phyloP scores from a whole-genome alignment of 2,329 filamentous ascomycete genomes.

The Ophiostoma montium region DNA sequence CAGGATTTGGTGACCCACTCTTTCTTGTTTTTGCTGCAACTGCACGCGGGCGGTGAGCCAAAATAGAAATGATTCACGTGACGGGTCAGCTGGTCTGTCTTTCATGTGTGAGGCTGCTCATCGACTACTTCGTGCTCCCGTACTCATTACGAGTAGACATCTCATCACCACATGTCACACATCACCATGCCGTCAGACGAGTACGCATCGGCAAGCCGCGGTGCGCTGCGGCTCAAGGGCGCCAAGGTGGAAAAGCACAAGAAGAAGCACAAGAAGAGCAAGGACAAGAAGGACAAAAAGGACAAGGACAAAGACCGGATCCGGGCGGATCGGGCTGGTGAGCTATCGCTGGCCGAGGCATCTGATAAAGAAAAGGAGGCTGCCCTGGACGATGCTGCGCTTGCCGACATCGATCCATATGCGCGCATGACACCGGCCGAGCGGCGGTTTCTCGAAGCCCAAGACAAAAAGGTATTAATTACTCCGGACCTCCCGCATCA shows the following conservation, averaged over 20 bases:
- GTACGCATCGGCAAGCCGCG: slow-evolving; percentile 51
- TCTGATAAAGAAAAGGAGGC: slow-evolving; percentile 12
- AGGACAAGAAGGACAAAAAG: background rate
- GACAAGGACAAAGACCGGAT: background rate
- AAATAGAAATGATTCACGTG: background rate
- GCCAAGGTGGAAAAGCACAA: slow-evolving; percentile 48
- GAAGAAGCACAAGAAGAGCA: slow-evolving; percentile 26
- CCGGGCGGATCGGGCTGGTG: background rate
- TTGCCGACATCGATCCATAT: slow-evolving; percentile 11
- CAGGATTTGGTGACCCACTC: background rate
- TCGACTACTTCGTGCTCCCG: background rate
- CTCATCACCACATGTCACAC: background rate
- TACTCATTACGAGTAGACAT: background rate
- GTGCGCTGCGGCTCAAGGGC: slow-evolving; percentile 77
- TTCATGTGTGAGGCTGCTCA: too few species aligned
- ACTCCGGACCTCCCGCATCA: slow-evolving; percentile 27
- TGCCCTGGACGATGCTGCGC: background rate
- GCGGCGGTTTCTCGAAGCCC: slow-evolving; percentile 62
- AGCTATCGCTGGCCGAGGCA: slow-evolving; percentile 7
- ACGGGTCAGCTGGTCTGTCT: background rate
- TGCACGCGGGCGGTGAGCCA: background rate
- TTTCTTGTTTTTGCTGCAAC: background rate
- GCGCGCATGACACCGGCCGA: slow-evolving; percentile 73
- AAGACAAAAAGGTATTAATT: slow-evolving; percentile 51
- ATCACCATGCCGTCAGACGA: slow-evolving; percentile 56